Percentiles rank a stretch among this genome's conserved stretches.
Conservation (phyloP, 768 basidiomycete genomes). For the Amanita rubescens region DNA sequence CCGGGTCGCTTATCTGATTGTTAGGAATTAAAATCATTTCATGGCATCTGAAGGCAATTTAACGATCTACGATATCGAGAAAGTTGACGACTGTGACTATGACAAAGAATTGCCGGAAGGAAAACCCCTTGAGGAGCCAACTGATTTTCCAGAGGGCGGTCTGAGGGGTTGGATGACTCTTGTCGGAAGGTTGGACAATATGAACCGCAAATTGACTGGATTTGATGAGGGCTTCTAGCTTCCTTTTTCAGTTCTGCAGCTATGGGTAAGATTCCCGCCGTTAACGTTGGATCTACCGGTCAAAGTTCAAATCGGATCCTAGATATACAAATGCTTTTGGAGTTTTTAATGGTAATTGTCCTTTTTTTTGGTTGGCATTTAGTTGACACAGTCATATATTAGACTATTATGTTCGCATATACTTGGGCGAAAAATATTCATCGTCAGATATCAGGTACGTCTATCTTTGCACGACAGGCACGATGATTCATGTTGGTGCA, state of each 20-base stretch:
- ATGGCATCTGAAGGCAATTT: too few species aligned
- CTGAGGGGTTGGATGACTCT: slow-evolving; percentile 35
- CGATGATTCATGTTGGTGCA: slow-evolving; percentile 3
- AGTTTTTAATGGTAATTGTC: slow-evolving; percentile 23
- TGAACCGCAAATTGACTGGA: neutral
- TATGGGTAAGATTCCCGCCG: slow-evolving; percentile 27
- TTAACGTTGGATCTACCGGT: neutral
- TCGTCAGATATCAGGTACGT: slow-evolving; percentile 30
- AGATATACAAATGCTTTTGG: slow-evolving; percentile 32
- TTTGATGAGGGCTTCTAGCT: slow-evolving; percentile 16
- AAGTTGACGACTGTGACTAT: too few species aligned
- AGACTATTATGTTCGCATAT: slow-evolving; percentile 36
- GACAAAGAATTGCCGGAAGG: too few species aligned
- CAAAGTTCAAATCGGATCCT: neutral
- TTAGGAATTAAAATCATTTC: too few species aligned
- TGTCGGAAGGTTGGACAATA: slow-evolving; percentile 30
- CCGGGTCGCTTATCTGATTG: too few species aligned
- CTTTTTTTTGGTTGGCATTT: neutral
- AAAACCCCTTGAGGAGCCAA: too few species aligned
- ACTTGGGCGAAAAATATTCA: slow-evolving; percentile 21
- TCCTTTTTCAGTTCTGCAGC: slow-evolving; percentile 33
- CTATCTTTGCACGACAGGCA: neutral
- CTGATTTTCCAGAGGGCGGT: slow-evolving; percentile 31
- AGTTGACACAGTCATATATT: slow-evolving; percentile 5
- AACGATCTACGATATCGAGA: too few species aligned